phyloP scores from a whole-genome alignment of 2,329 filamentous ascomycete genomes.

The Xylariaceae sp. region DNA sequence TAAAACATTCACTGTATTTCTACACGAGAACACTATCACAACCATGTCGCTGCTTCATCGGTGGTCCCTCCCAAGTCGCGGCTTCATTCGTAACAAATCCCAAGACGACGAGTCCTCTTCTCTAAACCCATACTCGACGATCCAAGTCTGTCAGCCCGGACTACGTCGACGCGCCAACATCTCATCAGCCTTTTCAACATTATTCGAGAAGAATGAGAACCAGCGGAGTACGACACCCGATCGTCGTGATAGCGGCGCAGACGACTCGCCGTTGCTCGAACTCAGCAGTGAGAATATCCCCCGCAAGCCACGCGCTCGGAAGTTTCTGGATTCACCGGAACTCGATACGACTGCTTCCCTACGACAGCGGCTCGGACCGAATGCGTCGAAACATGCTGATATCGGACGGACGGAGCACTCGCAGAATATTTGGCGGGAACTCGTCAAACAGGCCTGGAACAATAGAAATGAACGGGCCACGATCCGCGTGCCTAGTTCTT shows the following conservation, averaged over 20 bases:
- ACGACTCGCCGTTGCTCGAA: background rate
- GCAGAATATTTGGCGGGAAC: background rate
- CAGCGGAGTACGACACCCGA: background rate
- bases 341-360: too few relatives aligned
- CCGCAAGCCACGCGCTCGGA: too few relatives aligned
- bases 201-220: constrained; percentile 19
- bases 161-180: constrained; percentile 11
- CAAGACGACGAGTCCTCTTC: constrained; percentile 4
- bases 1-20: constrained; percentile 5
- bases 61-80: constrained; percentile 20
- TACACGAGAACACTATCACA: background rate
- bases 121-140: constrained; percentile 10
- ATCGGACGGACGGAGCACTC: background rate
- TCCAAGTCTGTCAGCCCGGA: constrained; percentile 11
- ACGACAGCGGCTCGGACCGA: too few relatives aligned
- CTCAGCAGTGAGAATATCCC: constrained; percentile 13
- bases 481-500: constrained; percentile 10
- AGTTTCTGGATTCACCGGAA: too few relatives aligned
- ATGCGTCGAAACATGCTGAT: background rate
- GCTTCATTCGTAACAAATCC: constrained; percentile 9
- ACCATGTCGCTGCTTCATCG: constrained; percentile 18
- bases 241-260: background rate
- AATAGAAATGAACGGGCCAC: constrained; percentile 1
- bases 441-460: background rate
- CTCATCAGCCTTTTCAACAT: constrained; percentile 13